Evolutionary conservation across 2,329 filamentous ascomycete genomes (phyloP).

Genomic region (Paraconiothyrium sp.): DNA sequence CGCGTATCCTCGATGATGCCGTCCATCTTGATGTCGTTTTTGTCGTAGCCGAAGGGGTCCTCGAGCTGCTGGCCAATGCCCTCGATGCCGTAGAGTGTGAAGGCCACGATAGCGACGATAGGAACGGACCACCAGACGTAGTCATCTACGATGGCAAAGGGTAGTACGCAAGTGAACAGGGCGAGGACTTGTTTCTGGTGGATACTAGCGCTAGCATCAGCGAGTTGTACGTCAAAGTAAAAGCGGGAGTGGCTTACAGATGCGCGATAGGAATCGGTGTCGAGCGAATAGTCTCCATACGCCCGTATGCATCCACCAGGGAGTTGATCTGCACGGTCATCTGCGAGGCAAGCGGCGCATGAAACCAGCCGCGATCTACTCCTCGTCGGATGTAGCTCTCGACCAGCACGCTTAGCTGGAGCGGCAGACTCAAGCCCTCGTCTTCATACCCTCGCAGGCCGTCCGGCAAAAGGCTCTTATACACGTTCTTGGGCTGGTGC

Average conservation of each 20-base stretch:
- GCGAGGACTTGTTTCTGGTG: constrained; percentile 72
- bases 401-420: constrained; percentile 69
- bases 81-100: constrained; percentile 72
- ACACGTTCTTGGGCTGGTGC: constrained; percentile 54
- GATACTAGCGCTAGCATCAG: constrained; percentile 54
- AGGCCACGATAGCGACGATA: constrained; percentile 67
- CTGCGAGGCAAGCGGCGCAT: constrained; percentile 66
- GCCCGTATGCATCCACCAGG: constrained; percentile 67
- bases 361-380: constrained; percentile 66
- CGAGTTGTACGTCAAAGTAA: not conserved
- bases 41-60: constrained; percentile 72
- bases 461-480: constrained; percentile 60
- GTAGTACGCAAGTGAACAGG: constrained; percentile 67
- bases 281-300: constrained; percentile 72
- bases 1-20: constrained; percentile 69
- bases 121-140: constrained; percentile 71
- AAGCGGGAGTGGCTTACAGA: constrained; percentile 47
- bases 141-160: constrained; percentile 70
- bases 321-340: constrained; percentile 67
- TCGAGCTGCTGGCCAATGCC: constrained; percentile 71
- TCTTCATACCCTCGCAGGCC: constrained; percentile 64
- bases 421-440: constrained; percentile 66
- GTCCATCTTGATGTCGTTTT: constrained; percentile 75
- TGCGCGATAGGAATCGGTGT: constrained; percentile 72
- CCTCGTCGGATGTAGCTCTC: constrained; percentile 69